Evolutionary conservation across 768 basidiomycete species (phyloP), one percentile per base, ranked within the genome.

Genomic region (Dentipellis sp.): DNA sequence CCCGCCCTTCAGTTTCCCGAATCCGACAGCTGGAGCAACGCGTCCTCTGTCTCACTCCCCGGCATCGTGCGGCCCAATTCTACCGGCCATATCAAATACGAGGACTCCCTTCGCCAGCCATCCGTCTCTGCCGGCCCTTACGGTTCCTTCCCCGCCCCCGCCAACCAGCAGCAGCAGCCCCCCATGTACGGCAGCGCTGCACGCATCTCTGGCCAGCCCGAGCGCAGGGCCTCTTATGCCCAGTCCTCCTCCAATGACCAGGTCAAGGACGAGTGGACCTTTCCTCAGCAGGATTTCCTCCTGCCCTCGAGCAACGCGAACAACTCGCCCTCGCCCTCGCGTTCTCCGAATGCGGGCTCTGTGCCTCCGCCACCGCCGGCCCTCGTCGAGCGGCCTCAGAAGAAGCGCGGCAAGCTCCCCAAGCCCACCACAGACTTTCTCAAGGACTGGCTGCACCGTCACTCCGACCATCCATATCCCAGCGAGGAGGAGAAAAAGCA

Each of bases 401-500:
- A 89, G 62, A 90, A 91, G 66, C 81, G 90, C 56, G 89, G 90
- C 57, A 92, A 93, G 72, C 79, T 93, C 10, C 90, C 90, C 46
- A 92, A 92, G 74, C 88, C 90, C 71, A 90, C 90, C 38, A 92
- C 90, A 35, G 90, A 93, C 71, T 90, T 82, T 65, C 79, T 93
- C 69, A 91, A 91, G 65, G 83, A 88, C 8, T 92, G 91, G 91
- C 74, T 92, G 36, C 86, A 92, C 65, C 81, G 86, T 60, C 90
- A 93, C 66, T 86, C 86, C 2, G 90, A 92, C 67, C 91, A 92
- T 63, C 90, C 90, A 22, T 93, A 93, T 68, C 90, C 90, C 35
- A 85, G 82, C 62, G 90, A 93, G 68, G 88, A 91, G 59, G 90
- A 92, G 76, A 93, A 93, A 73, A 91, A 91, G 66, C 86, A 88